These are phyloP conservation scores for Acanthamoeba healyi DNA, from an alignment of 208 protist genomes.

Conservation along the genomic window DNA sequence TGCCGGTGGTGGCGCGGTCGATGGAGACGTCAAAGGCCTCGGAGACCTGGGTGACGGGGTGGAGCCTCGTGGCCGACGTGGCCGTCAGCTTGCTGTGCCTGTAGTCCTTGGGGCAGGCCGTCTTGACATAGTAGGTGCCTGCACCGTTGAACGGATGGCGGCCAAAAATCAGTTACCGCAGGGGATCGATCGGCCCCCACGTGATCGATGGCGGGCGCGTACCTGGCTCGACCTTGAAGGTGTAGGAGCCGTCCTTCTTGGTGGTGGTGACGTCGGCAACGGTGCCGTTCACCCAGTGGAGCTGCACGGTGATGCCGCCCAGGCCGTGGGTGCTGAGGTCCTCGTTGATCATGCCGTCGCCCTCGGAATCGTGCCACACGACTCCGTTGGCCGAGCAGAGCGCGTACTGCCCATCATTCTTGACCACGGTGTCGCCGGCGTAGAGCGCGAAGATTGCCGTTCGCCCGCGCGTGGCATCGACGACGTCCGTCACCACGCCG, in stretches of 20 bases:
- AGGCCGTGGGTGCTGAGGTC: not conserved
- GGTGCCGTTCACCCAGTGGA: constrained; percentile 44
- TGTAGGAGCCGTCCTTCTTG: constrained; percentile 57
- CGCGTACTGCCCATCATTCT: constrained; percentile 65
- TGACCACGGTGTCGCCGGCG: constrained; percentile 39
- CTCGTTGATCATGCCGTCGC: constrained; percentile 66
- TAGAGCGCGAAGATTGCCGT: constrained; percentile 45
- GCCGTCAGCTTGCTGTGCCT: not conserved
- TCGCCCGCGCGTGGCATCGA: constrained; percentile 12
- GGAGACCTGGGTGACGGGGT: not conserved
- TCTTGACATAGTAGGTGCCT: constrained; percentile 29
- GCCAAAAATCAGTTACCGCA: not conserved
- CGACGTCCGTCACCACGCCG: constrained; percentile 19
- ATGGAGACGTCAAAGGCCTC: constrained; percentile 8
- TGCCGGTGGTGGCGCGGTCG: constrained; percentile 19
- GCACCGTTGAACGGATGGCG: not conserved
- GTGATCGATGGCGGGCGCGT: too few species aligned
- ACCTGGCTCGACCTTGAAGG: constrained; percentile 65
- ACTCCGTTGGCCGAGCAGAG: constrained; percentile 67
- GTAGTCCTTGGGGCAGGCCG: constrained; percentile 49
- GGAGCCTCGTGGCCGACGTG: constrained; percentile 8
- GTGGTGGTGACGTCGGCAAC: constrained; percentile 14
- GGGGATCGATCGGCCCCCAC: too few species aligned
- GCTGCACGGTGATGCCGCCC: not conserved
- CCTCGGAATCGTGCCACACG: constrained; percentile 52